A percentile compares a stretch with the other conserved stretches of the same genome.
phyloP scores from a whole-genome alignment of 768 basidiomycete genomes.

The Leccinum olivaceopallidum region DNA sequence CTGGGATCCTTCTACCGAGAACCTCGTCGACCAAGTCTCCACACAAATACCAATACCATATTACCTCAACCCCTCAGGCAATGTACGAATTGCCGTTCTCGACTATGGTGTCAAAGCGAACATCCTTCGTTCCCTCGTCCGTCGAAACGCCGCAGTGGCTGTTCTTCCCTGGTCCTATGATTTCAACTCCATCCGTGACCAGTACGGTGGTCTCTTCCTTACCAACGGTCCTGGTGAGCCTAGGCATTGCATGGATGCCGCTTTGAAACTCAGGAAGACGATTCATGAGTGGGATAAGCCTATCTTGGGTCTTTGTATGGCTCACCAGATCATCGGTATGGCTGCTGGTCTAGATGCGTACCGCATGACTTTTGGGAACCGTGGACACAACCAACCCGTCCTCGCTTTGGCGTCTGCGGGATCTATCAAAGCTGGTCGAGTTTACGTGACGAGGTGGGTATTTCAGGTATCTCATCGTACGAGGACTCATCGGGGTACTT shows the following conservation, averaged over 20 bases:
- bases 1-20: slow-evolving; percentile 91
- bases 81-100: slow-evolving; percentile 91
- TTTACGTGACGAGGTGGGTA: slow-evolving; percentile 91
- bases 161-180: slow-evolving; percentile 98
- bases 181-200: slow-evolving; percentile 88
- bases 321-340: slow-evolving; percentile 86
- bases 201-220: slow-evolving; percentile 93
- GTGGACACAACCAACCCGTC: slow-evolving; percentile 99
- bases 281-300: slow-evolving; percentile 90
- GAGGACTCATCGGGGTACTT: neutral
- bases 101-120: slow-evolving; percentile 94
- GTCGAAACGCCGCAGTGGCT: slow-evolving; percentile 88
- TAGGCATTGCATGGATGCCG: slow-evolving; percentile 80
- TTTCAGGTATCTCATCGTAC: neutral
- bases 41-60: slow-evolving; percentile 41
- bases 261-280: slow-evolving; percentile 75
- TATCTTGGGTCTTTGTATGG: slow-evolving; percentile 99
- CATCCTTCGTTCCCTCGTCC: slow-evolving; percentile 89
- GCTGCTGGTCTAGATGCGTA: slow-evolving; percentile 96
- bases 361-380: slow-evolving; percentile 99
- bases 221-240: slow-evolving; percentile 96
- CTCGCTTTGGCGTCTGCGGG: slow-evolving; percentile 89
- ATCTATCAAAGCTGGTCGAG: slow-evolving; percentile 91
- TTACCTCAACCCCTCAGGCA: slow-evolving; percentile 43
- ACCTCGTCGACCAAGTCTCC: slow-evolving; percentile 92